Percentiles rank a stretch among this genome's conserved stretches.
These are phyloP conservation scores for Chenopodium suecicum DNA, from an alignment of 148 eudicot genomes.

Conservation along the genomic window DNA sequence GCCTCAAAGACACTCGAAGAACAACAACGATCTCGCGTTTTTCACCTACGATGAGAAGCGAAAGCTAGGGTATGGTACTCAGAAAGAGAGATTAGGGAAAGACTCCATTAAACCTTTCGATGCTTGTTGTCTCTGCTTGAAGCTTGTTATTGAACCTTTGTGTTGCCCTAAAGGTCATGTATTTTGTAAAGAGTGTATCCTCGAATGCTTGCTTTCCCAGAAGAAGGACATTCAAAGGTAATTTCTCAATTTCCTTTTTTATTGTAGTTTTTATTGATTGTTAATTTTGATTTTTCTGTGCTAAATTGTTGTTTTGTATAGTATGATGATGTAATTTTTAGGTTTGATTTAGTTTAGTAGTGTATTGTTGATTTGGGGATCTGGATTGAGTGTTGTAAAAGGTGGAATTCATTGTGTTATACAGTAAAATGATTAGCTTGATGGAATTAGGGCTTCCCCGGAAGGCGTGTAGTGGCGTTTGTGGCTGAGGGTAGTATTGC, in stretches of 20 bases:
- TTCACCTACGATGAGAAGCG: conserved; percentile 95
- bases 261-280: background rate
- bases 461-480: background rate
- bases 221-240: conserved; percentile 92
- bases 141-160: conserved; percentile 75
- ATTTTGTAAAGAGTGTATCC: conserved; percentile 88
- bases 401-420: background rate
- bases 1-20: conserved; percentile 99
- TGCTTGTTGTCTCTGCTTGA: conserved; percentile 79
- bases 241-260: background rate
- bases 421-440: background rate
- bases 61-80: conserved; percentile 90
- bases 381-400: background rate
- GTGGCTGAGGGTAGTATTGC: background rate
- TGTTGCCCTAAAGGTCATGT: conserved; percentile 87
- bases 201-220: conserved; percentile 86
- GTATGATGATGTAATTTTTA: background rate
- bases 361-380: background rate
- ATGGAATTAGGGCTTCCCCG: background rate
- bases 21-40: conserved; percentile 90
- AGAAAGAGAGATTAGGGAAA: conserved; percentile 82
- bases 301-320: background rate
- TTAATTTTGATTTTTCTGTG: background rate
- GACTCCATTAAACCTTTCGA: conserved; percentile 96
- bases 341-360: background rate